Evolutionary conservation across 2,329 filamentous ascomycete species (phyloP), one percentile per base, ranked within the genome.

Genomic region (Thyridium curvatum): DNA sequence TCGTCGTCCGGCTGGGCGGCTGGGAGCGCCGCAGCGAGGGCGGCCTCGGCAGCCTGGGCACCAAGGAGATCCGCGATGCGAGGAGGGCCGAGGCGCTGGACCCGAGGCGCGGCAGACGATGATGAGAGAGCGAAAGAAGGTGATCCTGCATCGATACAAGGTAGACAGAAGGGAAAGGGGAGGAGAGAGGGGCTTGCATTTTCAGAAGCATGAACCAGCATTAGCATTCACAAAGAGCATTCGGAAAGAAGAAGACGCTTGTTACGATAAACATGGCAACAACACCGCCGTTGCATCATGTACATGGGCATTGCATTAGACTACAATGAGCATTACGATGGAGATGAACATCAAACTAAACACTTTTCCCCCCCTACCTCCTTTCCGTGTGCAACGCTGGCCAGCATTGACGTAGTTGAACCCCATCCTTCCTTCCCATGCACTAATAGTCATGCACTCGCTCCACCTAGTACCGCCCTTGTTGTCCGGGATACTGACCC

Each of bases 11-110:
- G 35, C 68, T 85, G 0, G 81, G 81, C 16, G 81, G 81, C 7
- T 84, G 81, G 81, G 81, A 84, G 60, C 67, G 80, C 41, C 71
- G 86, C 44, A 79, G 73, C 35, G 90, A 97, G 58, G 93, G 93
- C 4, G 93, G 93, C 0, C 60, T 91, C 43, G 91, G 91, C 3
- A 93, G 88, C 54, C 60, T 97, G 58, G 87, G 89, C 3, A 97
- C 91, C 4, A 94, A 89, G 66, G 91, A 97, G 71, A 79, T 90
- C 57, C 77, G 93, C 44, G 88, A 94, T 50, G 90, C 83, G 63
- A 79, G 89, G 59, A 80, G 77, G 54, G 72, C 79, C 36, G 89
- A 96, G 60, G 89, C 91, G 5, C 68, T 78, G 46, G 85, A 95
- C 69, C 90, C 90, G 33, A 77, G 90, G 54, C 74, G 83, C 48